Percentiles rank a stretch among this genome's conserved stretches.
Conservation (phyloP, 495 filamentous ascomycete species). For the Talaromyces nanjingensis region DNA sequence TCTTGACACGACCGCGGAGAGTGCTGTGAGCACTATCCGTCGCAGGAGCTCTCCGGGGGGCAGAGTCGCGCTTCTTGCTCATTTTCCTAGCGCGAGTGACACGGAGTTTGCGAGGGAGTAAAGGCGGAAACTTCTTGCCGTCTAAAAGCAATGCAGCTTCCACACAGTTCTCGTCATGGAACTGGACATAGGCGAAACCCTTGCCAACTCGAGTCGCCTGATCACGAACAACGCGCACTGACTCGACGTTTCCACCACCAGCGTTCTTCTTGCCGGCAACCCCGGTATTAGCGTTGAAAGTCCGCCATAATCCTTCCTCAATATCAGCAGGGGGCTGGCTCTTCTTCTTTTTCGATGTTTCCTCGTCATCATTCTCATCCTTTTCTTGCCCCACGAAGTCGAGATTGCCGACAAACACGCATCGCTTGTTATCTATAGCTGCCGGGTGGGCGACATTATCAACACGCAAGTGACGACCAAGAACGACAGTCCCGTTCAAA, state of each 20-base stretch:
- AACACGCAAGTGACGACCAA: conserved; percentile 84
- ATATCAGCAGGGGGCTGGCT: conserved; percentile 71
- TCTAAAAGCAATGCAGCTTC: conserved; percentile 81
- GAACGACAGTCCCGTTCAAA: conserved; percentile 76
- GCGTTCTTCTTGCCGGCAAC: conserved; percentile 37
- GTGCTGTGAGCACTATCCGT: conserved; percentile 62
- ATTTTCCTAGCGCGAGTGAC: conserved; percentile 77
- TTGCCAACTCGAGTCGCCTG: conserved; percentile 86
- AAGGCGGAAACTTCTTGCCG: conserved; percentile 86
- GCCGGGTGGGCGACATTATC: conserved; percentile 86
- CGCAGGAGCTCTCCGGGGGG: conserved; percentile 32
- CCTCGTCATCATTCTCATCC: conserved; percentile 44
- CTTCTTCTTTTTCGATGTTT: conserved; percentile 45
- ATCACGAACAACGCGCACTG: conserved; percentile 89
- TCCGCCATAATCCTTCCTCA: conserved; percentile 92
- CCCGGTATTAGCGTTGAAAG: conserved; percentile 53
- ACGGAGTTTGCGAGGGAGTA: conserved; percentile 81
- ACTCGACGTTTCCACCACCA: conserved; percentile 73
- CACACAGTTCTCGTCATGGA: conserved; percentile 78
- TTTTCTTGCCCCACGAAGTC: conserved; percentile 88
- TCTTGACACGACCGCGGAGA: conserved; percentile 68
- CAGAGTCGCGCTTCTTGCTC: conserved; percentile 55
- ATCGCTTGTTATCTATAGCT: conserved; percentile 72
- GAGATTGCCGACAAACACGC: conserved; percentile 95
- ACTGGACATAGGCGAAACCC: conserved; percentile 97